Evolutionary conservation across 2,329 filamentous ascomycete genomes (phyloP), one percentile per base, ranked within the genome.

Genomic region (Emydomyces testavorans): DNA sequence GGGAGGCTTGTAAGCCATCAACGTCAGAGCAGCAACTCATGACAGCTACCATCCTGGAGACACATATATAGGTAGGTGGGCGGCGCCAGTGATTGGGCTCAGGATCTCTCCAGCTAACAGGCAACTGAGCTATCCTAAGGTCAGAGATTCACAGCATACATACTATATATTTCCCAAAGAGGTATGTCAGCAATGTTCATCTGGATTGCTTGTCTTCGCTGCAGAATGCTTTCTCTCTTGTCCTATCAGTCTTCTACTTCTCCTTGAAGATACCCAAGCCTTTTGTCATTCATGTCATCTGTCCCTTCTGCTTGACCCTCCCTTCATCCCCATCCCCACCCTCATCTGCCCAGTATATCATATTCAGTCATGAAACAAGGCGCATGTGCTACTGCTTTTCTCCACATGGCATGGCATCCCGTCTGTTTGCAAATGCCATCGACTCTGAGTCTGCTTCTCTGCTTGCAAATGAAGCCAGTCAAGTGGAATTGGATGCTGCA

Each of bases 161-260:
- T n/a, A n/a, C n/a, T n/a, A n/a, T n/a, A n/a, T 16, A 26, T 37
- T 29, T 10, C 24, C 18, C 15, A 23, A 29, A 38, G 8, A 46
- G 43, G 43, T 46, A 31, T 20, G 16, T 11, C 38, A 11, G 32
- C 21, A 13, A 13, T 29, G 43, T 38, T 46, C 43, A 38, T 46
- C 43, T 38, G 43, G 16, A 31, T 38, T n/a, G 29, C 24, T 23
- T 46, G 34, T 38, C 34, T 21, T 37, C 24, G 24, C 32, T 26
- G 37, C 20, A 18, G 18, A 26, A 28, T 21, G 15, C 4, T 26
- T 37, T 36, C 11, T 15, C 29, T 28, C 32, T 7, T 29, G 13
- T 28, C 15, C 20, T 24, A 32, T 18, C 21, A n/a, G 15, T 8
- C 7, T 32, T 15, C 34, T n/a, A n/a, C 16, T 39, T 26, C 3